Evolutionary conservation across 257 asterid species (phyloP).

Genomic region (Leptodermis oblonga): DNA sequence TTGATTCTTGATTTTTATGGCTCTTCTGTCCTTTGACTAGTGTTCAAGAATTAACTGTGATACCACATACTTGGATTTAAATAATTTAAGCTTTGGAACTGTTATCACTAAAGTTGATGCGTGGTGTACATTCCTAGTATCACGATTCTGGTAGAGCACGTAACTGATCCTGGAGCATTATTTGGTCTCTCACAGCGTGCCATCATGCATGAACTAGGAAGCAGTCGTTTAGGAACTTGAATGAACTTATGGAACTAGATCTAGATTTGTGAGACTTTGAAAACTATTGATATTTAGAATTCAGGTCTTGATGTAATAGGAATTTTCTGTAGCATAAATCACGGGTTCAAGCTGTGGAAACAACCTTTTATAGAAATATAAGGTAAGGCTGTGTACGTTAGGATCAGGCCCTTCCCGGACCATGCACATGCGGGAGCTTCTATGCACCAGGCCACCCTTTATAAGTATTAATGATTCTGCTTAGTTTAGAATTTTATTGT

Average conservation of each 20-base stretch:
- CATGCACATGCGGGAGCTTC: too few relatives aligned
- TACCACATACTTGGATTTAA: background rate
- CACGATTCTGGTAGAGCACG: background rate
- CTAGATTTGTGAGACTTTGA: background rate
- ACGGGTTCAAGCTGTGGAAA: too few relatives aligned
- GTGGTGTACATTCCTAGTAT: background rate
- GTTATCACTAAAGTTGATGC: background rate
- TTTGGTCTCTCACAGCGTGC: background rate
- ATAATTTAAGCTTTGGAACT: background rate
- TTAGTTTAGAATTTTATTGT: background rate
- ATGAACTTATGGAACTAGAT: too few relatives aligned
- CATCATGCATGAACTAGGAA: background rate
- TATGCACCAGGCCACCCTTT: too few relatives aligned
- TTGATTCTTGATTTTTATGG: background rate
- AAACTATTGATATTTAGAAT: background rate
- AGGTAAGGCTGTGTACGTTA: too few relatives aligned
- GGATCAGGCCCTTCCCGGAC: too few relatives aligned
- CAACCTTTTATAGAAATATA: too few relatives aligned
- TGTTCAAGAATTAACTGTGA: background rate
- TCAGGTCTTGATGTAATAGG: background rate
- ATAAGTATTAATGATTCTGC: background rate
- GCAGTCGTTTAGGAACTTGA: background rate
- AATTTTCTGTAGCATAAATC: background rate
- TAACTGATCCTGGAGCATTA: background rate
- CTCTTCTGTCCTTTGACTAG: background rate